Evolutionary conservation across 1,284 basidiomycete genomes (phyloP).

Genomic region (Moesziomyces sp.): DNA sequence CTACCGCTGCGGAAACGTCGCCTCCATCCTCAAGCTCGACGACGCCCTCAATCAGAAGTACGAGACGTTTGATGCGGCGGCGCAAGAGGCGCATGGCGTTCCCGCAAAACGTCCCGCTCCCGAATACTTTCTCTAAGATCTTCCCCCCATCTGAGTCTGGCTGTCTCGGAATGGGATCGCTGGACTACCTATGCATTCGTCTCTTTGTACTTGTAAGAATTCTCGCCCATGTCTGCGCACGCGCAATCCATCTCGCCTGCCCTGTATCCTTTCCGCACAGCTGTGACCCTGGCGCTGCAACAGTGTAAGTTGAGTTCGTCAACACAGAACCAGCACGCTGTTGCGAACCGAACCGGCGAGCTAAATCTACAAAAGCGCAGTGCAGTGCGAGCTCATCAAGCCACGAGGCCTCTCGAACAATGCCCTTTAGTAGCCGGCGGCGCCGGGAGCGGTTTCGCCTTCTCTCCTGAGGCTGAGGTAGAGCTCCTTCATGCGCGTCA

Average conservation of each 20-base stretch:
- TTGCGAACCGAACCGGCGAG: not conserved
- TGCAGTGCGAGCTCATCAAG: not conserved
- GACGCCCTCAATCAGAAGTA: constrained; percentile 66
- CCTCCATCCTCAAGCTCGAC: constrained; percentile 63
- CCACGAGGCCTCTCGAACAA: no score
- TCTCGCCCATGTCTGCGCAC: constrained; percentile 2
- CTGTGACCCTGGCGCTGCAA: no score
- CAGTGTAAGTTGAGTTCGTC: no score
- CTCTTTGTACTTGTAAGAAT: constrained; percentile 18
- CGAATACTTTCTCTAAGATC: constrained; percentile 59
- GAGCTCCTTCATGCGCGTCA: constrained; percentile 82
- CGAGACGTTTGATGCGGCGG: constrained; percentile 62
- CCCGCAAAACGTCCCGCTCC: constrained; percentile 62
- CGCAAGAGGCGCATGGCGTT: constrained; percentile 61
- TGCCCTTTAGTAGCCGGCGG: constrained; percentile 55
- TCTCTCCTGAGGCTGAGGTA: constrained; percentile 61
- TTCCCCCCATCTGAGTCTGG: no score
- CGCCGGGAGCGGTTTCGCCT: constrained; percentile 64
- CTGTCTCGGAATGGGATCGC: no score
- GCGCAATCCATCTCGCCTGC: not conserved
- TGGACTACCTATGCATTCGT: not conserved
- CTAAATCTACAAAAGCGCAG: constrained; percentile 8
- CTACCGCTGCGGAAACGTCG: constrained; percentile 72
- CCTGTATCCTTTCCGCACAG: constrained; percentile 1
- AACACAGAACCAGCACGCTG: not conserved